These are phyloP conservation scores for Jackrogersella minutella DNA, from an alignment of 495 filamentous ascomycete species.

Conservation along the genomic window DNA sequence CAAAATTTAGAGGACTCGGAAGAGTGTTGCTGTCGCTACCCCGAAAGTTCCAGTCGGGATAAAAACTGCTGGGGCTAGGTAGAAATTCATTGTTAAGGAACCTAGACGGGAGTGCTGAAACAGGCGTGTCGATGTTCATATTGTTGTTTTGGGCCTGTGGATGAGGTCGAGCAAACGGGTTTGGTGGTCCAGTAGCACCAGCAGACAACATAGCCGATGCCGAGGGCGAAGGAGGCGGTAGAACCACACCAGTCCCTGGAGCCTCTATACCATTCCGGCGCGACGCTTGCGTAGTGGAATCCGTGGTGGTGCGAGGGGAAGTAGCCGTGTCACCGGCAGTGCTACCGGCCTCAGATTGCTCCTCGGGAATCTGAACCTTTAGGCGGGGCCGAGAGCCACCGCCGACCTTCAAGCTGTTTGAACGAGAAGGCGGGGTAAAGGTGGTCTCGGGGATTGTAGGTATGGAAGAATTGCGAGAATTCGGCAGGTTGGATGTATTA, in stretches of 20 bases:
- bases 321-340: constrained; percentile 73
- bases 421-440: constrained; percentile 75
- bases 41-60: constrained; percentile 83
- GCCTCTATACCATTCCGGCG: constrained; percentile 59
- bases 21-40: constrained; percentile 80
- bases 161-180: constrained; percentile 89
- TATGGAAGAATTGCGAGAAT: constrained; percentile 62
- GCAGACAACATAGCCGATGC: constrained; percentile 84
- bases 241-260: constrained; percentile 71
- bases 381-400: constrained; percentile 78
- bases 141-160: constrained; percentile 69
- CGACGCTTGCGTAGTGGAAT: constrained; percentile 50
- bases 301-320: constrained; percentile 73
- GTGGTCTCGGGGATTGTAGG: constrained; percentile 63
- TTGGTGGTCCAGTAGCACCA: constrained; percentile 90
- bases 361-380: constrained; percentile 93
- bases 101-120: constrained; percentile 93
- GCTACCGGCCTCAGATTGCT: constrained; percentile 82
- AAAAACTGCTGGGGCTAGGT: constrained; percentile 89
- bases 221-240: constrained; percentile 93
- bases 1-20: constrained; percentile 89
- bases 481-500: constrained; percentile 52
- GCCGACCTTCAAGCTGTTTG: constrained; percentile 66
- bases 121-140: constrained; percentile 90
- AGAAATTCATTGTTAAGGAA: constrained; percentile 87